These are phyloP conservation scores for Ormosia semicastrata DNA, from an alignment of 306 rosid genomes.

Conservation along the genomic window DNA sequence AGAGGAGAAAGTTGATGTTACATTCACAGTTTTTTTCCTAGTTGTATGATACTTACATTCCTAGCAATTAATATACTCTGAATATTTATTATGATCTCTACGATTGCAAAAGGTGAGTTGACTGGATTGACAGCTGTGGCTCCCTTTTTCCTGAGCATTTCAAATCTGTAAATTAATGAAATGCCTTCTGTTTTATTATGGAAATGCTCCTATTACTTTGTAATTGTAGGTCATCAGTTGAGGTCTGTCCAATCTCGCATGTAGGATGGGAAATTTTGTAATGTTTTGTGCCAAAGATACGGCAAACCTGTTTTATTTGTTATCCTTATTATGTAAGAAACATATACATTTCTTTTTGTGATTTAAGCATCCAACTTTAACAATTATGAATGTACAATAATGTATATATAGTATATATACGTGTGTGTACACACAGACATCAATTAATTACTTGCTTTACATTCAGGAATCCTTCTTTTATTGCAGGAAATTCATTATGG, in stretches of 20 bases:
- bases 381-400: not conserved
- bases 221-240: not conserved
- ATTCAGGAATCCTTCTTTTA: conserved; percentile 23
- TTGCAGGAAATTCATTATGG: conserved; percentile 85
- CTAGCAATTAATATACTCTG: not conserved
- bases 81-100: not conserved
- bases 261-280: not conserved
- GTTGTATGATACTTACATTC: conserved; percentile 6
- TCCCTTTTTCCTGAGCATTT: not conserved
- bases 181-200: not conserved
- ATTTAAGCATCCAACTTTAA: not conserved
- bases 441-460: conserved; percentile 6
- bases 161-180: not conserved
- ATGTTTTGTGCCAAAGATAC: not conserved
- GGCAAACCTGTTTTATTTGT: not conserved
- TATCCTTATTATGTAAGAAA: not conserved
- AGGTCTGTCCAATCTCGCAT: not conserved
- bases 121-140: not conserved
- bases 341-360: not conserved
- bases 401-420: not conserved
- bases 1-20: not conserved
- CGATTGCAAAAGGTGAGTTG: not conserved
- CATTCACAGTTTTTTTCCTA: not conserved
- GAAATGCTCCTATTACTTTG: not conserved
- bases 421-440: not conserved